Evolutionary conservation across 805 yeast species (phyloP).

Genomic region (Priceomyces carsonii): DNA sequence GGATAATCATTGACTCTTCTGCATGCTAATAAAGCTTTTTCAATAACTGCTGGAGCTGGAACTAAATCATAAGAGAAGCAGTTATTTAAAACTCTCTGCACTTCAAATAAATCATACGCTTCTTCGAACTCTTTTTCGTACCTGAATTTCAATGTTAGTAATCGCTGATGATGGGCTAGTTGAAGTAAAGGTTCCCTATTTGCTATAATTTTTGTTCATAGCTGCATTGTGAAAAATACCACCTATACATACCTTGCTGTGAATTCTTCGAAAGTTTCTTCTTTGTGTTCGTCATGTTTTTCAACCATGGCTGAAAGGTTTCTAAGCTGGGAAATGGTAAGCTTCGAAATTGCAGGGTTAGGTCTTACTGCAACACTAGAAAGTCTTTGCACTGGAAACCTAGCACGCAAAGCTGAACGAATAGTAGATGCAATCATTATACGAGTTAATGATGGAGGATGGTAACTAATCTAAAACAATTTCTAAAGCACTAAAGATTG

Average conservation of each 20-base stretch:
- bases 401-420: constrained; percentile 44
- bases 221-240: no score
- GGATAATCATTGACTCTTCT: constrained; percentile 99
- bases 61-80: constrained; percentile 98
- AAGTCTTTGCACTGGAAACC: constrained; percentile 30
- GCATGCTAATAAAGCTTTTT: constrained; percentile 94
- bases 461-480: no score
- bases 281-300: constrained; percentile 84
- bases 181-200: no score
- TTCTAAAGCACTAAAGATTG: no score
- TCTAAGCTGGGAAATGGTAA: constrained; percentile 46
- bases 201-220: no score
- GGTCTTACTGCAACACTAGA: constrained; percentile 27
- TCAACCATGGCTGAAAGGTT: constrained; percentile 67
- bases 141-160: constrained; percentile 44
- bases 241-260: constrained; percentile 66
- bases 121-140: constrained; percentile 91
- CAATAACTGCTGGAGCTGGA: constrained; percentile 95
- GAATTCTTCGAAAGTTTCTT: constrained; percentile 94
- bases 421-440: constrained; percentile 39
- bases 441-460: background rate
- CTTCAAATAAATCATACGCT: constrained; percentile 48
- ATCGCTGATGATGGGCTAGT: no score
- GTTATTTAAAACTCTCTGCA: constrained; percentile 90
- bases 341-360: constrained; percentile 17